Evolutionary conservation across 305 asterid genomes (phyloP).

Genomic region (Rubia tinctorum): DNA sequence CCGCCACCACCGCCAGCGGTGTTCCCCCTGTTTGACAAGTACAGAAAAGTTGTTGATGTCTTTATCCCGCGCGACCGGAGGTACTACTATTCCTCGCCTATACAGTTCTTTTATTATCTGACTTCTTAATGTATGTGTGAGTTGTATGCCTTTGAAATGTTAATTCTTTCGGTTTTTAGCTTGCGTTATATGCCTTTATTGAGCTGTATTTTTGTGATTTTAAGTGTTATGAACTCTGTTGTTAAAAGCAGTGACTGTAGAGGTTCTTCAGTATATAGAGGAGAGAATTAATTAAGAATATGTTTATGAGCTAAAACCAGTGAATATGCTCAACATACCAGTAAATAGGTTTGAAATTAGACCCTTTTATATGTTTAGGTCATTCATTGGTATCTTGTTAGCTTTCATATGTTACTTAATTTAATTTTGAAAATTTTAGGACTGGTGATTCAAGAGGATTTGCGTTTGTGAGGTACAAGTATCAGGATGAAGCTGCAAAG

Average conservation of each 20-base stretch:
- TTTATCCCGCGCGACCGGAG: conserved; percentile 96
- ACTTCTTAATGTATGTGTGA: background rate
- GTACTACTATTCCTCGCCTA: conserved; percentile 23
- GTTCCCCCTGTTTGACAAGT: conserved; percentile 90
- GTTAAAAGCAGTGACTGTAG: background rate
- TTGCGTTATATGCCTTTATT: no score
- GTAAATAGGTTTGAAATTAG: no score
- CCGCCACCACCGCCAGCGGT: conserved; percentile 88
- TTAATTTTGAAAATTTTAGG: conserved; percentile 27
- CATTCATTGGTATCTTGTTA: background rate
- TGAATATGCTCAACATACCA: background rate
- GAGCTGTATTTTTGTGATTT: background rate
- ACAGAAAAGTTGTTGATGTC: conserved; percentile 94
- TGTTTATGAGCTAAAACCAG: background rate
- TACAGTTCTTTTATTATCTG: background rate
- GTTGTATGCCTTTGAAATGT: background rate
- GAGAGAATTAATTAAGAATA: background rate
- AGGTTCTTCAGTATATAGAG: background rate
- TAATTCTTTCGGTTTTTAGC: background rate
- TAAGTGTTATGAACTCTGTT: background rate
- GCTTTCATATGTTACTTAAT: background rate
- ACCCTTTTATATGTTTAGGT: background rate
- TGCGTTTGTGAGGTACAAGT: conserved; percentile 93
- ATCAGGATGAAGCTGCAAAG: conserved; percentile 92
- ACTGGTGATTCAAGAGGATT: conserved; percentile 98